These are phyloP conservation scores for Dothistroma septosporum DNA, from an alignment of 2,329 filamentous ascomycete species.

Conservation along the genomic window DNA sequence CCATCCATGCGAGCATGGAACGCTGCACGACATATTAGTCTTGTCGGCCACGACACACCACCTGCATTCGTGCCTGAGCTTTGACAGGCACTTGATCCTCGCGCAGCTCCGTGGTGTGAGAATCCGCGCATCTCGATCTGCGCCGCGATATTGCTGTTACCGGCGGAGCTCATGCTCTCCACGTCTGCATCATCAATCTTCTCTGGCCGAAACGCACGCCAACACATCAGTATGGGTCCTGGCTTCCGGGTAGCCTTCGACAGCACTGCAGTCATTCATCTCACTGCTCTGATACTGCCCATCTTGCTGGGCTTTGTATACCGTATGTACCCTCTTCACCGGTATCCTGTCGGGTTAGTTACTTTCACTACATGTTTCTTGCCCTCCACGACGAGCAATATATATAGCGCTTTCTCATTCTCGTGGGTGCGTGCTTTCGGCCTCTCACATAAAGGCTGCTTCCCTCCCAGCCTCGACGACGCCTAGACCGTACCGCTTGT, in stretches of 20 bases:
- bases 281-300: slow-evolving; percentile 23
- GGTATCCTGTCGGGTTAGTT: slow-evolving; percentile 28
- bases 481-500: slow-evolving; percentile 13
- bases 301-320: slow-evolving; percentile 19
- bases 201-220: slow-evolving; percentile 83
- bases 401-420: slow-evolving; percentile 16
- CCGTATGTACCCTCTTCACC: slow-evolving; percentile 23
- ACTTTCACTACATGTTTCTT: slow-evolving; percentile 16
- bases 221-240: slow-evolving; percentile 71
- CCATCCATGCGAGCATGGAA: slow-evolving; percentile 20
- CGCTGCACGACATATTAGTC: slow-evolving; percentile 28
- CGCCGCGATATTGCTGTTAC: slow-evolving; percentile 29
- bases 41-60: slow-evolving; percentile 8
- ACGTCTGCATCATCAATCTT: slow-evolving; percentile 32
- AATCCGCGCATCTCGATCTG: slow-evolving; percentile 31
- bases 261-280: slow-evolving; percentile 26
- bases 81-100: slow-evolving; percentile 22
- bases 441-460: slow-evolving; percentile 22
- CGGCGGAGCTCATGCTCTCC: slow-evolving; percentile 32
- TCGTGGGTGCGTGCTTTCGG: slow-evolving; percentile 21
- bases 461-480: slow-evolving; percentile 13
- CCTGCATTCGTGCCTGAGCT: slow-evolving; percentile 20
- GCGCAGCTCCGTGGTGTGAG: slow-evolving; percentile 17
- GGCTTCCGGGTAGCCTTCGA: slow-evolving; percentile 28
- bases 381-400: slow-evolving; percentile 15